Evolutionary conservation across 495 filamentous ascomycete species (phyloP).

Genomic region (Pseudotulostoma volvatum): DNA sequence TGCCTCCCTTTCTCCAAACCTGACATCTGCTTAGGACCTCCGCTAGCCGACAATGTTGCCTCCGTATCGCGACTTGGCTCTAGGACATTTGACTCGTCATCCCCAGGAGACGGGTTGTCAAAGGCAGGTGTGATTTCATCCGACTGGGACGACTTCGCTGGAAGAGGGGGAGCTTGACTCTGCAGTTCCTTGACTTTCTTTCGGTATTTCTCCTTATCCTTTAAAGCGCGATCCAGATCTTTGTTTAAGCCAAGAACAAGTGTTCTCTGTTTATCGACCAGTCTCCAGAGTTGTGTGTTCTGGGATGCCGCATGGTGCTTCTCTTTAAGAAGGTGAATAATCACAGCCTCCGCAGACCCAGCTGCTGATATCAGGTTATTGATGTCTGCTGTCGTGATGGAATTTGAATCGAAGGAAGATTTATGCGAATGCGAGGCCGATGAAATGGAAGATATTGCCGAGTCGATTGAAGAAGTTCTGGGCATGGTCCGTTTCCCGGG

Average conservation of each 20-base stretch:
- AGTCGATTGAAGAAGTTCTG: conserved; percentile 88
- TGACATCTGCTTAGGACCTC: not conserved
- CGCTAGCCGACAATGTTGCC: not conserved
- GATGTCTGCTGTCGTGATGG: conserved; percentile 42
- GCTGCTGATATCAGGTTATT: conserved; percentile 60
- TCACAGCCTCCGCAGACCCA: conserved; percentile 77
- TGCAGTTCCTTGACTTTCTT: conserved; percentile 74
- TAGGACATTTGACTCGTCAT: not conserved
- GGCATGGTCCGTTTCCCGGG: conserved; percentile 34
- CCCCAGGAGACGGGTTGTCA: not conserved
- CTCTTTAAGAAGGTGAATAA: conserved; percentile 76
- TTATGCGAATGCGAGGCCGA: conserved; percentile 49
- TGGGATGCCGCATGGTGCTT: conserved; percentile 77
- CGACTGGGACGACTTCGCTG: conserved; percentile 7
- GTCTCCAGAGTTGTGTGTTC: conserved; percentile 82
- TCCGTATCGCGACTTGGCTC: not conserved
- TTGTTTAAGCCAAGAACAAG: conserved; percentile 91
- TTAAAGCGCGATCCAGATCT: conserved; percentile 78
- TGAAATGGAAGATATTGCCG: conserved; percentile 75
- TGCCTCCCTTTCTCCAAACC: not conserved
- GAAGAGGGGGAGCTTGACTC: conserved; percentile 31
- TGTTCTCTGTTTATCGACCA: conserved; percentile 90
- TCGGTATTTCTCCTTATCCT: conserved; percentile 88
- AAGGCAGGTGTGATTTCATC: not conserved
- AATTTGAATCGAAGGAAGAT: conserved; percentile 39